Conservation (phyloP, 2,329 filamentous ascomycete genomes). For the Lecanicillium sp. region DNA sequence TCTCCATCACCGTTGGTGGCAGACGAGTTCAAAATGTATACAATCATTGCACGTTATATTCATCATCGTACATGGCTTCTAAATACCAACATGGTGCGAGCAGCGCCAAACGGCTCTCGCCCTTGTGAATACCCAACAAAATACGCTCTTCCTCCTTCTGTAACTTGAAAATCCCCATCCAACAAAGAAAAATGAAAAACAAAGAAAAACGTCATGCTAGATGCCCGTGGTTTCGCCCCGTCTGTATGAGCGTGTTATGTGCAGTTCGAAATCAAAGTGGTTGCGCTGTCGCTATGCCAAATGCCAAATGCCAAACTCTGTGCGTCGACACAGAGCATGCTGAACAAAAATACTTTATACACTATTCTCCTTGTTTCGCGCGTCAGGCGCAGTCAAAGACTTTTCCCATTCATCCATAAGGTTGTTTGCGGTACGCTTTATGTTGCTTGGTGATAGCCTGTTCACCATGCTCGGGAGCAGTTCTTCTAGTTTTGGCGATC, state of each 20-base stretch:
- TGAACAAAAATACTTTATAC: conserved; percentile 12
- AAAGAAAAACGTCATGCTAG: too few species aligned
- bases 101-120: too few species aligned
- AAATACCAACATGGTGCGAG: too few species aligned
- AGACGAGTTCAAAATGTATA: too few species aligned
- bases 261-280: neutral
- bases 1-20: too few species aligned
- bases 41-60: too few species aligned
- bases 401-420: conserved; percentile 91
- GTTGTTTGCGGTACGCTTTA: conserved; percentile 76
- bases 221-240: too few species aligned
- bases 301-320: neutral
- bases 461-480: conserved; percentile 63
- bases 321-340: neutral
- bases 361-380: conserved; percentile 24
- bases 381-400: conserved; percentile 24
- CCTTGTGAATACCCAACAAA: too few species aligned
- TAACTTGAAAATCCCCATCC: too few species aligned
- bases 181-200: too few species aligned
- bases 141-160: too few species aligned
- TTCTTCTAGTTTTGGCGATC: conserved; percentile 42
- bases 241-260: neutral
- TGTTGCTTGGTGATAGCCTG: conserved; percentile 63
- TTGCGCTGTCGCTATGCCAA: neutral
- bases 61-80: too few species aligned